Conservation (phyloP, 306 rosid species). For the Rosa rugosa region DNA sequence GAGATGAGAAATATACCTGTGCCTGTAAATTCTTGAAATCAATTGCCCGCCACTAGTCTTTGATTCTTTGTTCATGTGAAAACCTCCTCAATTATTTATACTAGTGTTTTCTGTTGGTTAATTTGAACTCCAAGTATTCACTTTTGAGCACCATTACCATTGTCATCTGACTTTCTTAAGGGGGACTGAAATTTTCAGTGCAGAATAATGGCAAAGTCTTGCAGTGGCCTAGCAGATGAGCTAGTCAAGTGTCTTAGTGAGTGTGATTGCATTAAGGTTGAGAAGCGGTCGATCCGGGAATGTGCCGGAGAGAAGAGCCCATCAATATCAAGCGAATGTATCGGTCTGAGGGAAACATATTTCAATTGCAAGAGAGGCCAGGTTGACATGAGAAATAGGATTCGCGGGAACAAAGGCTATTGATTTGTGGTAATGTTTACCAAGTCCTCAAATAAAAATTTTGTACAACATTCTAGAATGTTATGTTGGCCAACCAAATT, state of each 20-base stretch:
- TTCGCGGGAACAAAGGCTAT: conserved; percentile 55
- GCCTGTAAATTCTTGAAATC: too few species aligned
- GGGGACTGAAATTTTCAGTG: conserved; percentile 9
- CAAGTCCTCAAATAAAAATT: neutral
- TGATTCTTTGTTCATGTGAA: too few species aligned
- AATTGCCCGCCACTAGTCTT: too few species aligned
- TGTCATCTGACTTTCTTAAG: too few species aligned
- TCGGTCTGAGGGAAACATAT: conserved; percentile 91
- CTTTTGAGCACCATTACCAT: too few species aligned
- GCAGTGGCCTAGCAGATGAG: conserved; percentile 85
- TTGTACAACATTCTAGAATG: neutral
- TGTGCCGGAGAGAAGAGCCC: conserved; percentile 91
- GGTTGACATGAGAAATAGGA: conserved; percentile 62
- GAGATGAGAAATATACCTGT: too few species aligned
- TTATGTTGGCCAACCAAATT: neutral
- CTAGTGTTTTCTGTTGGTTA: too few species aligned
- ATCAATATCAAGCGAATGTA: conserved; percentile 79
- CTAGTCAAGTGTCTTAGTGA: conserved; percentile 90
- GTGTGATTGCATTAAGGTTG: conserved; percentile 87
- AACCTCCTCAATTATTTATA: too few species aligned
- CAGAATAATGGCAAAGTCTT: conserved; percentile 85
- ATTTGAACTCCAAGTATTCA: too few species aligned
- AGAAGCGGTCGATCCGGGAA: conserved; percentile 63
- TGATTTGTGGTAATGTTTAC: conserved; percentile 14
- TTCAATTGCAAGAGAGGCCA: conserved; percentile 99